Evolutionary conservation across 192 early-diverging fungal genomes (phyloP).

Genomic region (Podochytrium sp.): DNA sequence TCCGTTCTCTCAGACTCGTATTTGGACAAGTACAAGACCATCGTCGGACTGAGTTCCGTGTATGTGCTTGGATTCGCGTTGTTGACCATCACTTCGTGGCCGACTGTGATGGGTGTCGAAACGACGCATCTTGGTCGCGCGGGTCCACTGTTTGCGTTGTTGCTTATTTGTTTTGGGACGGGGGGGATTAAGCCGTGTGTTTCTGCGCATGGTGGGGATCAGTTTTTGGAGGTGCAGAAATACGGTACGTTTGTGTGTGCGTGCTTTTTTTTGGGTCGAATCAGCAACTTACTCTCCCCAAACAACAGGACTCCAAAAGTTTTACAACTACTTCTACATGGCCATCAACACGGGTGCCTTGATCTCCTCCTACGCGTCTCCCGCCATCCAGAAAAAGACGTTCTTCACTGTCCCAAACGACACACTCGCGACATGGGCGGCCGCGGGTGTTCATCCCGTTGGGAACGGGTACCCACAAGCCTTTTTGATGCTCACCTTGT

Average conservation of each 20-base stretch:
- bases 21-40: conserved; percentile 68
- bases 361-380: conserved; percentile 53
- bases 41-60: conserved; percentile 45
- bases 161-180: conserved; percentile 62
- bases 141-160: conserved; percentile 36
- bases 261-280: too few species aligned
- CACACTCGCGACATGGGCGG: neutral
- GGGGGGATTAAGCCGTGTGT: conserved; percentile 73
- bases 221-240: conserved; percentile 53
- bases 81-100: conserved; percentile 55
- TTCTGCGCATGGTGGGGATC: conserved; percentile 60
- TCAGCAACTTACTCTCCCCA: too few species aligned
- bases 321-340: conserved; percentile 59
- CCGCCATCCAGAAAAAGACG: conserved; percentile 38
- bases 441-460: conserved; percentile 20
- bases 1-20: conserved; percentile 67
- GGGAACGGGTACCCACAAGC: conserved; percentile 54
- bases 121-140: conserved; percentile 11
- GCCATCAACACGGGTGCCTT: conserved; percentile 66
- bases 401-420: conserved; percentile 18
- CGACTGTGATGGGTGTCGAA: conserved; percentile 42
- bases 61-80: conserved; percentile 58
- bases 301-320: conserved; percentile 54
- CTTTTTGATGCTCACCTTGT: conserved; percentile 49
- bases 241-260: too few species aligned